Evolutionary conservation across 768 basidiomycete species (phyloP).

Genomic region (Tubosaeta sp.): DNA sequence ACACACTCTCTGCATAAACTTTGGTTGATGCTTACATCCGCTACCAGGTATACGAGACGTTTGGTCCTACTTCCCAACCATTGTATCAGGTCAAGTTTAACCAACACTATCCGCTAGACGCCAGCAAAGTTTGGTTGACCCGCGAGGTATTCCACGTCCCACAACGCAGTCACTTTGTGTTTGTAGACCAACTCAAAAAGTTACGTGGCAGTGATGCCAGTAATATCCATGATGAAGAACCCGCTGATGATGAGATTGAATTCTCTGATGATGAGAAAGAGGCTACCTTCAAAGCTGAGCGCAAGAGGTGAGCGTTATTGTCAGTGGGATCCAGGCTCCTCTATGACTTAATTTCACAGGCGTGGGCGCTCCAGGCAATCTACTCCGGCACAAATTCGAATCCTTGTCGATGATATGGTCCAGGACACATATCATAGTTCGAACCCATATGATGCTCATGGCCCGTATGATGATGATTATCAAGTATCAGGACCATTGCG

Average conservation of each 20-base stretch:
- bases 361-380: conserved; percentile 52
- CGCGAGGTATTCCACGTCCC: conserved; percentile 82
- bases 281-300: conserved; percentile 56
- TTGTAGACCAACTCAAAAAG: conserved; percentile 62
- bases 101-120: conserved; percentile 56
- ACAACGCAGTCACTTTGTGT: conserved; percentile 77
- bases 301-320: conserved; percentile 35
- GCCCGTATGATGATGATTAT: conserved; percentile 67
- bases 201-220: conserved; percentile 91
- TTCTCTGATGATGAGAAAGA: conserved; percentile 96
- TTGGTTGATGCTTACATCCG: conserved; percentile 12
- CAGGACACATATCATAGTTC: conserved; percentile 43
- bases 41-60: conserved; percentile 84
- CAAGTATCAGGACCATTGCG: conserved; percentile 49
- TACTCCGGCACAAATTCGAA: conserved; percentile 51
- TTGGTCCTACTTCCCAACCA: conserved; percentile 88
- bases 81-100: conserved; percentile 86
- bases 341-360: conserved; percentile 30
- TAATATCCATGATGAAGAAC: conserved; percentile 93
- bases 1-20: conserved; percentile 1
- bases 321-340: neutral
- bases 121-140: conserved; percentile 47
- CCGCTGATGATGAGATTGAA: conserved; percentile 83
- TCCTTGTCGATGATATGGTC: conserved; percentile 52
- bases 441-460: conserved; percentile 63